These are phyloP conservation scores for Blepharisma japonicum DNA, from an alignment of 73 alveolate genomes.

Conservation along the genomic window DNA sequence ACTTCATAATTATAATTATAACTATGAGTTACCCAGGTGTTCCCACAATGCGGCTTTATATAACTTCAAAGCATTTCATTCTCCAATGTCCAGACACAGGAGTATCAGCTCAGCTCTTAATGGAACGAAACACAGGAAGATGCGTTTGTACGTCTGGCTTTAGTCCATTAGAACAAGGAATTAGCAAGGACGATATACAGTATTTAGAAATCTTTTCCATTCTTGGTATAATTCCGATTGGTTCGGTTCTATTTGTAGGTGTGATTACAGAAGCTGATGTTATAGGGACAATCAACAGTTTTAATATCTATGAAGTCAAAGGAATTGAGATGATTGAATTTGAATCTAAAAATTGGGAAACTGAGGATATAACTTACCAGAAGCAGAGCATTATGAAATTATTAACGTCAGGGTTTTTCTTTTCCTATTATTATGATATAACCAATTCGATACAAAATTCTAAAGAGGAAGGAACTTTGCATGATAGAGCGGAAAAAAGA, in stretches of 20 bases:
- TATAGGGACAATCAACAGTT: not conserved
- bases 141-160: not conserved
- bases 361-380: not conserved
- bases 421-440: conserved; percentile 80
- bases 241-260: not conserved
- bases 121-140: conserved; percentile 16
- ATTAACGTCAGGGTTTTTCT: conserved; percentile 78
- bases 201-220: conserved; percentile 19
- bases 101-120: not conserved
- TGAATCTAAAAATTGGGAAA: not conserved
- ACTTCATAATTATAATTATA: not conserved
- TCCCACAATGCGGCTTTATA: conserved; percentile 2
- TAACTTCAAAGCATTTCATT: conserved; percentile 14
- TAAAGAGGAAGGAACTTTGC: not conserved
- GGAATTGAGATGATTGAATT: conserved; percentile 1
- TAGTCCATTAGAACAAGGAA: conserved; percentile 6
- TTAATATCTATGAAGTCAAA: conserved; percentile 12
- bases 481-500: conserved; percentile 39
- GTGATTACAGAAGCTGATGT: conserved; percentile 5
- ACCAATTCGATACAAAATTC: conserved; percentile 38
- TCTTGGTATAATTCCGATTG: conserved; percentile 19
- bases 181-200: not conserved
- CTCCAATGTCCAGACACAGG: conserved; percentile 15
- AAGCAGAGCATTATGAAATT: not conserved
- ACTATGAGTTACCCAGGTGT: not conserved